Evolutionary conservation across 2,329 filamentous ascomycete species (phyloP), one percentile per base, ranked within the genome.

Genomic region (Paecilomyces dactylethromorphus): DNA sequence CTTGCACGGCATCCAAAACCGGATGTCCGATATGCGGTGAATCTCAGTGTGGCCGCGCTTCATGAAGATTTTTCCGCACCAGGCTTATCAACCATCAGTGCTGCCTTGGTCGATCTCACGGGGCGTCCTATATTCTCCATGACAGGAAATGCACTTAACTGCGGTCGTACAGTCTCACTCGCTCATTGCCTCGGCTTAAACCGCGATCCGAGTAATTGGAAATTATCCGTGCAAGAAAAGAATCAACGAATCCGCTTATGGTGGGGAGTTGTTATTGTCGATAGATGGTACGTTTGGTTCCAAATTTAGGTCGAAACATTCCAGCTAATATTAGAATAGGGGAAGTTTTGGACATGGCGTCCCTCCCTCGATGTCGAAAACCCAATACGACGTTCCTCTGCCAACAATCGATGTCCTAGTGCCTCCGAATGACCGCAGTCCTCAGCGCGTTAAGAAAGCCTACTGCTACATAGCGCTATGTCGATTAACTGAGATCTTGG

Each of bases 1-100:
- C 66, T 82, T 2, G 71, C 73, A 3, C 70, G 71, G 4, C 78
- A 82, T 59, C 77, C 79, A 3, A 76, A 80, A 54, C 84, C 84
- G 0, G 84, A 87, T 64, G 76, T 78, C 49, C 79, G 83, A 52
- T 87, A 84, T 66, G 80, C 84, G 8, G 86, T 86, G 78, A 87
- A 87, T 59, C 78, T 85, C 59, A 84, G 84, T 6, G 83, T 81
- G 21, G 82, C 83, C 56, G 83, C 84, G 1, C 74, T 86, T 2
- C 84, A 85, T 62, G 84, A 87, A 59, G 79, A 86, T 6, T 80
- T 84, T 55, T 77, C 83, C 1, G 82, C 81, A 0, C 84, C 84
- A 0, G 82, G 84, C 1, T 73, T 87, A 51, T 83, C 84, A 1
- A 84, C 83, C 0, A 78, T 87, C 24, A 78, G 81, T 22, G 81